A percentile compares a stretch with the other conserved stretches of the same genome.
These are phyloP conservation scores for Ganoderma resinaceum DNA, from an alignment of 1,284 basidiomycete genomes.

Conservation along the genomic window DNA sequence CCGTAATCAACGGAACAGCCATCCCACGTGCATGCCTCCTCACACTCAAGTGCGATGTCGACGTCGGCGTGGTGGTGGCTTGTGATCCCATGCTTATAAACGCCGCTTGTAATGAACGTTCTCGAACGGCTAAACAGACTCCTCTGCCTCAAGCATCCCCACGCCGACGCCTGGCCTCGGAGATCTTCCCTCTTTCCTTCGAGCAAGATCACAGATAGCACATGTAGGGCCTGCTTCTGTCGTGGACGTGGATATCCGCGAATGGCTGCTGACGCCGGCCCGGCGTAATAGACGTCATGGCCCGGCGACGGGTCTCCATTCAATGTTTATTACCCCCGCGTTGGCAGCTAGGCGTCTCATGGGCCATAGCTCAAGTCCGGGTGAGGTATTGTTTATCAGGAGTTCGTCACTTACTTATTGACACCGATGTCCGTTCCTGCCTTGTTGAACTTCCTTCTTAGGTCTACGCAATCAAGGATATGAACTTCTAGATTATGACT, in stretches of 20 bases:
- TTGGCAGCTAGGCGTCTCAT: not conserved
- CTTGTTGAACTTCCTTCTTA: constrained; percentile 15
- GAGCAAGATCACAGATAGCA: constrained; percentile 12
- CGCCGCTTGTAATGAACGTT: constrained; percentile 11
- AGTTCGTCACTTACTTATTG: constrained; percentile 18
- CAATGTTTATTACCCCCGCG: not conserved
- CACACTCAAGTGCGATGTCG: constrained; percentile 3
- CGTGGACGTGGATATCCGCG: constrained; percentile 4
- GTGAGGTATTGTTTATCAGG: not conserved
- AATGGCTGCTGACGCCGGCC: not conserved
- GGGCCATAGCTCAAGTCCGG: constrained; percentile 4
- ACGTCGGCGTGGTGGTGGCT: not conserved
- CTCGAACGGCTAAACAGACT: not conserved
- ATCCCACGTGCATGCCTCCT: constrained; percentile 5
- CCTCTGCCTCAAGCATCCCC: constrained; percentile 13
- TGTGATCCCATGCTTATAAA: constrained; percentile 3
- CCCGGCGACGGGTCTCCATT: not conserved
- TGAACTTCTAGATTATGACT: constrained; percentile 26
- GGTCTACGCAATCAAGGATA: constrained; percentile 18
- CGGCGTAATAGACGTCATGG: not conserved
- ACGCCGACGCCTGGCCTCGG: constrained; percentile 9
- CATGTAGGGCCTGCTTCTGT: not conserved
- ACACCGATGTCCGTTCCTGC: constrained; percentile 22
- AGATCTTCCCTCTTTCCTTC: constrained; percentile 6
- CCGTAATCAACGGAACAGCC: constrained; percentile 10